Evolutionary conservation across 257 asterid genomes (phyloP).

Genomic region (Fraxinus americana): DNA sequence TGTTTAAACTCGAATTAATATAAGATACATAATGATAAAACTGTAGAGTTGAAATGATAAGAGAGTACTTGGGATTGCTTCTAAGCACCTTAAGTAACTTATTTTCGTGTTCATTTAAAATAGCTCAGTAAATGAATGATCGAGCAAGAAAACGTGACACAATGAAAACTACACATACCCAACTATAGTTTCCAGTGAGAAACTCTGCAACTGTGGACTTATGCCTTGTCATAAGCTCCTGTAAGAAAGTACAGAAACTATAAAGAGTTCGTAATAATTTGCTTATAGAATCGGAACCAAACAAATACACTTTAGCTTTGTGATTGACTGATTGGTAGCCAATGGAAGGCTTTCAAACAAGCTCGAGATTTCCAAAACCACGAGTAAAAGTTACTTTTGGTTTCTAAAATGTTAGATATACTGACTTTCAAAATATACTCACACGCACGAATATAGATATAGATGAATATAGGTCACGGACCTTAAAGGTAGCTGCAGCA

Average conservation of each 20-base stretch:
- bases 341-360: not conserved
- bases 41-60: not conserved
- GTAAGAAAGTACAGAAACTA: conserved; percentile 32
- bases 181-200: conserved; percentile 58
- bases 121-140: not conserved
- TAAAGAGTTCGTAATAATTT: not conserved
- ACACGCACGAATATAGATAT: not conserved
- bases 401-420: too few relatives aligned
- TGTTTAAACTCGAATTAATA: not conserved
- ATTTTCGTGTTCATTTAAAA: not conserved
- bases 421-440: too few relatives aligned
- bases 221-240: conserved; percentile 95
- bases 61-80: not conserved
- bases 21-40: not conserved
- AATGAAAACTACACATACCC: conserved; percentile 57
- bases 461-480: conserved; percentile 25
- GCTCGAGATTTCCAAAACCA: too few relatives aligned
- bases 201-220: conserved; percentile 84
- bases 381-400: too few relatives aligned
- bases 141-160: not conserved
- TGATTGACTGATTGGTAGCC: too few relatives aligned
- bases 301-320: too few relatives aligned
- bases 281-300: too few relatives aligned
- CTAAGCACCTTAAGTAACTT: not conserved
- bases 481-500: conserved; percentile 90